These are phyloP conservation scores for Bretziella fagacearum DNA, from an alignment of 2,329 filamentous ascomycete genomes.

Conservation along the genomic window DNA sequence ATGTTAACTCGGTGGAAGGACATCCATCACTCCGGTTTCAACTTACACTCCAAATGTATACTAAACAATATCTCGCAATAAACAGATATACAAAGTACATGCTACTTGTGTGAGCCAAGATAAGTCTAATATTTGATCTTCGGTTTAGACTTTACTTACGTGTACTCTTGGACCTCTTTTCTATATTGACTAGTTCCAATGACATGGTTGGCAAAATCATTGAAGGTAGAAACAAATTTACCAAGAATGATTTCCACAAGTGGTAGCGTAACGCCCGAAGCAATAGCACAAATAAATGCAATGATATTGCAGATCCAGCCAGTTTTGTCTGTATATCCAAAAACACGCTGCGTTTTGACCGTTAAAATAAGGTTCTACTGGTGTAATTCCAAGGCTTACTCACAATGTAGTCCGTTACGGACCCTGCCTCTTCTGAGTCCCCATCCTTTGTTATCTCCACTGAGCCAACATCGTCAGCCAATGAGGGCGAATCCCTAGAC, in stretches of 20 bases:
- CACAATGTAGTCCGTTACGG: background rate
- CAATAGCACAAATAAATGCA: constrained; percentile 24
- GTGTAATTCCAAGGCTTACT: background rate
- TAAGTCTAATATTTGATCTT: background rate
- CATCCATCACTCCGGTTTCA: background rate
- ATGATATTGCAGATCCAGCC: constrained; percentile 24
- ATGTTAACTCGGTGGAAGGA: background rate
- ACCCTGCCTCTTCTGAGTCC: background rate
- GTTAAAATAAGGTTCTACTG: background rate
- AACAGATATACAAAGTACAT: constrained; percentile 43
- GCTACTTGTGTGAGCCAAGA: background rate
- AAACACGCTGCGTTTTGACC: constrained; percentile 21
- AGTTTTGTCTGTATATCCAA: constrained; percentile 24
- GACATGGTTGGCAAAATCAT: constrained; percentile 32
- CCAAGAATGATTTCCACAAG: constrained; percentile 45
- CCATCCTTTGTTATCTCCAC: background rate
- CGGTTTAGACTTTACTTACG: constrained; percentile 20
- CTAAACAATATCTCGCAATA: constrained; percentile 34
- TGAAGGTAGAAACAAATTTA: constrained; percentile 36
- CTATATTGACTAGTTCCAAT: constrained; percentile 31
- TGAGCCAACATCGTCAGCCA: background rate
- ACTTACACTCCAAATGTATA: constrained; percentile 36
- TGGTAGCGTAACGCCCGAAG: constrained; percentile 26
- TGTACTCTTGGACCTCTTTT: constrained; percentile 29
- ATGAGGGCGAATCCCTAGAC: too few species aligned